These are phyloP conservation scores for Vitis rupestris DNA, from an alignment of 164 flowering plant species.

Conservation along the genomic window DNA sequence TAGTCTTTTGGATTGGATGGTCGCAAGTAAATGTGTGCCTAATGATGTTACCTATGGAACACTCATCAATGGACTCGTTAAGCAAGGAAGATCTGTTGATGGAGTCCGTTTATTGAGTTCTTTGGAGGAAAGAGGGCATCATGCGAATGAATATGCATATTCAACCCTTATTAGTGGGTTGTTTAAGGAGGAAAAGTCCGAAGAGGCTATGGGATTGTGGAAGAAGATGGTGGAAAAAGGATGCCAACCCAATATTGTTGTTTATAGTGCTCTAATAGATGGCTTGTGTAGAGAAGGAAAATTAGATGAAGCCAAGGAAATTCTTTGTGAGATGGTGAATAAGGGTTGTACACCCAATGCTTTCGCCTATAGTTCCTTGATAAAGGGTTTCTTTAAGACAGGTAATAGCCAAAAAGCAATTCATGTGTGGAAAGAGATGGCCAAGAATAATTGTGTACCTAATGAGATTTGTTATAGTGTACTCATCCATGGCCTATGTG, in stretches of 20 bases:
- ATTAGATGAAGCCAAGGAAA: slow-evolving; percentile 47
- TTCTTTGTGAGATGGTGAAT: slow-evolving; percentile 52
- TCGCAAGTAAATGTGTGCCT: slow-evolving; percentile 58
- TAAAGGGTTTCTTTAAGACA: slow-evolving; percentile 62
- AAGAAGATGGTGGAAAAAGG: slow-evolving; percentile 56
- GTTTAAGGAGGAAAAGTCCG: slow-evolving; percentile 66
- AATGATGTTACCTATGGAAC: slow-evolving; percentile 78
- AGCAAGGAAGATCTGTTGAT: slow-evolving; percentile 60
- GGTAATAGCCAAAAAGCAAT: slow-evolving; percentile 58
- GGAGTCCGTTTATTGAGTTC: slow-evolving; percentile 40
- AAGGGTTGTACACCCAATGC: slow-evolving; percentile 65
- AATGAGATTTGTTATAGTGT: slow-evolving; percentile 72
- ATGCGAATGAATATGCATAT: slow-evolving; percentile 57
- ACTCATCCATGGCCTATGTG: slow-evolving; percentile 71
- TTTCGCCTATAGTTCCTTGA: slow-evolving; percentile 71
- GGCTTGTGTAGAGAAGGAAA: slow-evolving; percentile 69
- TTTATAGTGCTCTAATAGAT: slow-evolving; percentile 73
- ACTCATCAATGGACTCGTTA: slow-evolving; percentile 76
- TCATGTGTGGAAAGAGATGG: slow-evolving; percentile 74
- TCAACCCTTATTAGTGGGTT: slow-evolving; percentile 77
- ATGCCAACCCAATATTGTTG: slow-evolving; percentile 58
- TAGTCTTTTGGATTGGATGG: slow-evolving; percentile 63
- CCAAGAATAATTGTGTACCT: slow-evolving; percentile 25
- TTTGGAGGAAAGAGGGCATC: slow-evolving; percentile 67
- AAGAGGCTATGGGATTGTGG: slow-evolving; percentile 68